Conservation (phyloP, 2,329 filamentous ascomycete species). For the Paraconiothyrium sp. region DNA sequence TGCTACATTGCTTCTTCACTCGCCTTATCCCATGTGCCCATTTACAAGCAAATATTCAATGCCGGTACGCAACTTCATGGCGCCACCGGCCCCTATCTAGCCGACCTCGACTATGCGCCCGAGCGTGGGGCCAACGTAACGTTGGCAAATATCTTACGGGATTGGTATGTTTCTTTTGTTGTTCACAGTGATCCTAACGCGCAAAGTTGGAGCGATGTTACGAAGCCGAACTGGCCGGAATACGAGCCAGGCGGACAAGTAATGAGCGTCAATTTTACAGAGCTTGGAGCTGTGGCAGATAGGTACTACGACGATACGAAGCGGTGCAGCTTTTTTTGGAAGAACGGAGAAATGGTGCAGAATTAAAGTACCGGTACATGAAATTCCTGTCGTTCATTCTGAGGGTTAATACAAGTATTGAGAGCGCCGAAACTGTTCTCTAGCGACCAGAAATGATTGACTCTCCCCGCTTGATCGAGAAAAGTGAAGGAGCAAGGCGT, state of each 20-base stretch:
- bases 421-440: neutral
- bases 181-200: constrained; percentile 46
- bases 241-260: constrained; percentile 31
- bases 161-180: constrained; percentile 48
- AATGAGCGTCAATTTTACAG: constrained; percentile 22
- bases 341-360: constrained; percentile 19
- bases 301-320: constrained; percentile 18
- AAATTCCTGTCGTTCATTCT: neutral
- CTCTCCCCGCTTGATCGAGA: neutral
- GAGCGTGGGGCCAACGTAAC: constrained; percentile 38
- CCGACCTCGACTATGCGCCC: constrained; percentile 20
- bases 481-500: neutral
- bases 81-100: constrained; percentile 37
- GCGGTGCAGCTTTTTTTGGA: constrained; percentile 20
- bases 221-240: constrained; percentile 39
- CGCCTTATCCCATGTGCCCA: constrained; percentile 27
- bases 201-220: constrained; percentile 29
- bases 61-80: constrained; percentile 48
- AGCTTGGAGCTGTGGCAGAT: constrained; percentile 21
- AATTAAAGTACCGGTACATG: neutral
- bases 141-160: constrained; percentile 44
- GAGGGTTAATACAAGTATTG: neutral
- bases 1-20: constrained; percentile 45
- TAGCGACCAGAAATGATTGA: neutral
- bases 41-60: constrained; percentile 48